Conservation (phyloP, 257 asterid species). For the Salvia hispanica region DNA sequence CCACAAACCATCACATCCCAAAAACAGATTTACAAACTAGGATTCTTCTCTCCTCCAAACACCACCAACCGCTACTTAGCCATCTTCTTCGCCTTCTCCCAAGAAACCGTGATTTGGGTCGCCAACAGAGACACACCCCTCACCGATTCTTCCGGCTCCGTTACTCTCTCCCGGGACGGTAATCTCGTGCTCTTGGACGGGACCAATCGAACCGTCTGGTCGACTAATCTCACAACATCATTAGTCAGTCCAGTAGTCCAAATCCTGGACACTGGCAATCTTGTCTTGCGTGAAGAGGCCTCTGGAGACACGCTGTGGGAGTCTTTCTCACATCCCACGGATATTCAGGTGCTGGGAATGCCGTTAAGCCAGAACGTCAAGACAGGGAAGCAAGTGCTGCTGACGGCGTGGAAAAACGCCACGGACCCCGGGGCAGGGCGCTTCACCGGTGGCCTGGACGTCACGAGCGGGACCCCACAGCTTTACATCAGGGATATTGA, state of each 20-base stretch:
- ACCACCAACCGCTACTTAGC: constrained; percentile 49
- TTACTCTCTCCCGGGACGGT: background rate
- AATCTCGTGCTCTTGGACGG: constrained; percentile 7
- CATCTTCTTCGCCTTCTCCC: constrained; percentile 41
- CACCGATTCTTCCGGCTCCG: background rate
- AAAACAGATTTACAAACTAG: constrained; percentile 27
- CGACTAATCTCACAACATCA: constrained; percentile 7
- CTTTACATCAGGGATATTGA: constrained; percentile 21
- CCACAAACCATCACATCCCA: constrained; percentile 31
- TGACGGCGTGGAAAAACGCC: constrained; percentile 41
- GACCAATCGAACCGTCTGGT: constrained; percentile 16
- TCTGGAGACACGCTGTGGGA: background rate
- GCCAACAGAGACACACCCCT: constrained; percentile 39
- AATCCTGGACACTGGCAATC: constrained; percentile 25
- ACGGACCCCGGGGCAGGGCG: constrained; percentile 41
- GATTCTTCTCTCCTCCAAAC: constrained; percentile 34
- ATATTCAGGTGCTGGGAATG: constrained; percentile 31
- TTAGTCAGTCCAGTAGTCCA: background rate
- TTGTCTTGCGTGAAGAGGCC: background rate
- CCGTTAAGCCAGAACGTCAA: constrained; percentile 29
- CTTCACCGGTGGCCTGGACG: constrained; percentile 36
- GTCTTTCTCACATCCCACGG: constrained; percentile 13
- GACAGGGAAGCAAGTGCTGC: constrained; percentile 25
- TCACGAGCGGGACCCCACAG: constrained; percentile 26
- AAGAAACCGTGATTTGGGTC: constrained; percentile 32